Conservation (phyloP, 2,329 filamentous ascomycete genomes). For the Curvularia spicifera region DNA sequence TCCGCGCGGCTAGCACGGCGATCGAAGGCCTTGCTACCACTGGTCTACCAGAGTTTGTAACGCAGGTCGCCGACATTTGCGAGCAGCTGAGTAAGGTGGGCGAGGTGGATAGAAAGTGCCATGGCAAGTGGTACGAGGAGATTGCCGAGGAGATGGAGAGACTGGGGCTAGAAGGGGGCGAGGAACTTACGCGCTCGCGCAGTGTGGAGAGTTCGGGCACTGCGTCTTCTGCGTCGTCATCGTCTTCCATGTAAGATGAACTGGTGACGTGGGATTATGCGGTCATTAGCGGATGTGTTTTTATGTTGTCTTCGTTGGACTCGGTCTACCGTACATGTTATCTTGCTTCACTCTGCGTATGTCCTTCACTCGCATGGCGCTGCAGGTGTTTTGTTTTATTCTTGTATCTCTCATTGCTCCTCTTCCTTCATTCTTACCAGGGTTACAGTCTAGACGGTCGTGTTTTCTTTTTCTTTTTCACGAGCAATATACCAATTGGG, state of each 20-base stretch:
- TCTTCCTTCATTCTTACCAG: not conserved
- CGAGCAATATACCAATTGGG: not conserved
- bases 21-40: slow-evolving; percentile 72
- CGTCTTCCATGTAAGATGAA: slow-evolving; percentile 3
- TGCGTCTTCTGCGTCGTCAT: slow-evolving; percentile 2
- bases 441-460: not conserved
- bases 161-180: slow-evolving; percentile 40
- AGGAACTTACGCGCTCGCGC: slow-evolving; percentile 34
- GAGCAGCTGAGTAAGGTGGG: slow-evolving; percentile 71
- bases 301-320: not conserved
- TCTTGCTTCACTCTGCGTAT: not conserved
- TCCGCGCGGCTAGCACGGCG: slow-evolving; percentile 71
- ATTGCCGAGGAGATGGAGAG: slow-evolving; percentile 63
- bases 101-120: slow-evolving; percentile 70
- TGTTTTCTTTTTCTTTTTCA: not conserved
- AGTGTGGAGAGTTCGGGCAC: slow-evolving; percentile 34
- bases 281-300: not conserved
- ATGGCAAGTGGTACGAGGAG: slow-evolving; percentile 73
- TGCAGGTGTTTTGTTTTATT: slow-evolving; percentile 1
- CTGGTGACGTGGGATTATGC: not conserved
- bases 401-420: not conserved
- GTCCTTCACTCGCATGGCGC: slow-evolving; percentile 15
- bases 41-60: slow-evolving; percentile 76
- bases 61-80: slow-evolving; percentile 71
- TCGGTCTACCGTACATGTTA: not conserved